Evolutionary conservation across 108 stramenopile species (phyloP).

Genomic region (Mediolabrus comicus): DNA sequence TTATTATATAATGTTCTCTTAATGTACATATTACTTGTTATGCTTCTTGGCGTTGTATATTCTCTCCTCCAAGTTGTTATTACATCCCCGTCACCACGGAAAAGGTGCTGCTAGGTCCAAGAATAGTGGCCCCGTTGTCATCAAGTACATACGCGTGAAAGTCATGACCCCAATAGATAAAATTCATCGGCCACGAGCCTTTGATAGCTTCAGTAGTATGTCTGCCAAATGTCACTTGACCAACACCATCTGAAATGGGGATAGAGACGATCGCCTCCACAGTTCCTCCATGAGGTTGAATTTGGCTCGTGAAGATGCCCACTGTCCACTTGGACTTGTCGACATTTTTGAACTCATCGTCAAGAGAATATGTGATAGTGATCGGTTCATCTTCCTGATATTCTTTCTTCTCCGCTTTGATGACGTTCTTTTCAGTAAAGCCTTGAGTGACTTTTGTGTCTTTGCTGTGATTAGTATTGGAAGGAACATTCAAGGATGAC

Average conservation of each 20-base stretch:
- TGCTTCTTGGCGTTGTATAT: too few species aligned
- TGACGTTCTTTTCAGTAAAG: background rate
- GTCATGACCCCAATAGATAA: background rate
- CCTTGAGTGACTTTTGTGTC: background rate
- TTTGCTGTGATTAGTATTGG: background rate
- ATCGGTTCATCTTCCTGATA: background rate
- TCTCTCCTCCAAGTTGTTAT: too few species aligned
- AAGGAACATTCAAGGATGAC: background rate
- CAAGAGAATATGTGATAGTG: background rate
- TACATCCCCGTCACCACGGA: background rate
- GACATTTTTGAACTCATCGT: background rate
- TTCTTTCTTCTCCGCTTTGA: background rate
- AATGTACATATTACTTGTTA: too few species aligned
- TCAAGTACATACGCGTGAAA: background rate
- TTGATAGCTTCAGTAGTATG: background rate
- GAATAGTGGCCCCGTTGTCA: background rate
- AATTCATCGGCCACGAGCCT: background rate
- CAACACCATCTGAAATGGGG: background rate
- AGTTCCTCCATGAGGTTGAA: background rate
- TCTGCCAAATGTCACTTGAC: background rate
- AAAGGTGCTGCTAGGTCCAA: background rate
- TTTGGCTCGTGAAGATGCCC: background rate
- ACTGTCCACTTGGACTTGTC: background rate
- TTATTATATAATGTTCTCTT: too few species aligned
- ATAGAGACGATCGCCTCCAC: background rate